phyloP scores from a whole-genome alignment of 768 basidiomycete species.

The Candolleomyces eurysporus region DNA sequence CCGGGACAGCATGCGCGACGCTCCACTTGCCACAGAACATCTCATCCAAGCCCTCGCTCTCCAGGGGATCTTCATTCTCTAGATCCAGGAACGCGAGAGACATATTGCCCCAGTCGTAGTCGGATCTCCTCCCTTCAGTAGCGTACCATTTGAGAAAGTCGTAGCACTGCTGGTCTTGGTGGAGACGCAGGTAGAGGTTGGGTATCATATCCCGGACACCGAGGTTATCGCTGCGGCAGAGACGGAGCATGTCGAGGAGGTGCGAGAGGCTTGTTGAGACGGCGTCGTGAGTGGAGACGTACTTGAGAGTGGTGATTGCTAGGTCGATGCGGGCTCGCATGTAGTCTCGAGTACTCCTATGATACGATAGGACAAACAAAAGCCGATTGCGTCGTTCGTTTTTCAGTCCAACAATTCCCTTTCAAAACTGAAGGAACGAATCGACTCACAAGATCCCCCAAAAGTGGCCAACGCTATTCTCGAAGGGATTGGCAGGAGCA shows the following conservation, averaged over 20 bases:
- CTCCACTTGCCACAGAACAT: slow-evolving; percentile 1
- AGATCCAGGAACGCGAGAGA: slow-evolving; percentile 6
- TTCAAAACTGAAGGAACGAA: background rate
- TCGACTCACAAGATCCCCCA: slow-evolving; percentile 9
- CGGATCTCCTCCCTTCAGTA: background rate
- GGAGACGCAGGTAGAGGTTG: slow-evolving; percentile 8
- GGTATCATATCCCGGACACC: slow-evolving; percentile 10
- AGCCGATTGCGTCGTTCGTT: too few species aligned
- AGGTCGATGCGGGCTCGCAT: slow-evolving; percentile 11
- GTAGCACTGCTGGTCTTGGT: slow-evolving; percentile 10
- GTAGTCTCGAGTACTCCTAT: slow-evolving; percentile 7
- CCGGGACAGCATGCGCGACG: background rate
- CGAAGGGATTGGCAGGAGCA: background rate
- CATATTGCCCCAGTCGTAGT: slow-evolving; percentile 9
- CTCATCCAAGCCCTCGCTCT: background rate
- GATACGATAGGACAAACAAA: too few species aligned
- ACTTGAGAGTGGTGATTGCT: background rate
- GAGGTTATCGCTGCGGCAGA: slow-evolving; percentile 11
- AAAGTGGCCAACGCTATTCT: slow-evolving; percentile 10
- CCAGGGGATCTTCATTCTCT: slow-evolving; percentile 9
- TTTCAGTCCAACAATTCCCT: background rate
- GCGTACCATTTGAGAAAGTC: slow-evolving; percentile 13
- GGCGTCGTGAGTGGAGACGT: slow-evolving; percentile 2
- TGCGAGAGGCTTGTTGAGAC: slow-evolving; percentile 4
- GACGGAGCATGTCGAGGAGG: slow-evolving; percentile 11